Conservation (phyloP, 257 asterid genomes). For the Capsicum baccatum region DNA sequence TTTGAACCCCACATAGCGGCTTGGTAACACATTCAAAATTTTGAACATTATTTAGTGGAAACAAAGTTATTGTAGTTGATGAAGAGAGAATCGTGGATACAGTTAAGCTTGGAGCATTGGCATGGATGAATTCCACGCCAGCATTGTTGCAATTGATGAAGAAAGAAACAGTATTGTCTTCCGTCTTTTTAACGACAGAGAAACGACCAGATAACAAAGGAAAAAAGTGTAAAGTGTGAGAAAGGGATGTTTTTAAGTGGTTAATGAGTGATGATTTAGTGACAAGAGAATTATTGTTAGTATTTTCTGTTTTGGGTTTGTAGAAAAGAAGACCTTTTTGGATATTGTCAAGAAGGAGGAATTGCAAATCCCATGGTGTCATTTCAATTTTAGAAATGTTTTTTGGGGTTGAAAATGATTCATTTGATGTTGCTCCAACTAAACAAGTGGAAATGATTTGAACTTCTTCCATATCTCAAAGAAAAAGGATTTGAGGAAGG, state of each 20-base stretch:
- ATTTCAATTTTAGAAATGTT: slow-evolving; percentile 22
- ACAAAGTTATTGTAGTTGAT: too few species aligned
- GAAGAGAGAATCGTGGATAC: too few species aligned
- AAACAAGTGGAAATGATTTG: slow-evolving; percentile 29
- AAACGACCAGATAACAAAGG: slow-evolving; percentile 61
- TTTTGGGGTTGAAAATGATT: too few species aligned
- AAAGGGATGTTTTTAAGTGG: slow-evolving; percentile 34
- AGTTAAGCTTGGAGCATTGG: too few species aligned
- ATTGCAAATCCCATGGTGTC: slow-evolving; percentile 37
- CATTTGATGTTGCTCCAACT: not conserved
- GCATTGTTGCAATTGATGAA: too few species aligned
- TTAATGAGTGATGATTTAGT: not conserved
- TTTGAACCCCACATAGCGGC: slow-evolving; percentile 50
- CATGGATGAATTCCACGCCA: too few species aligned
- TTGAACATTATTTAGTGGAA: not conserved
- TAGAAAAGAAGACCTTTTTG: slow-evolving; percentile 33
- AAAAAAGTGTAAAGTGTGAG: slow-evolving; percentile 45
- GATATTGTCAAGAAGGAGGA: slow-evolving; percentile 27
- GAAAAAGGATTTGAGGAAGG: not conserved
- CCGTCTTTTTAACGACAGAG: not conserved
- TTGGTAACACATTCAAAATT: slow-evolving; percentile 38
- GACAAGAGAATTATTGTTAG: not conserved
- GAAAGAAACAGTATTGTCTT: slow-evolving; percentile 13
- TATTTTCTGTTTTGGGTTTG: slow-evolving; percentile 12
- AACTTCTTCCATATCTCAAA: slow-evolving; percentile 32